Base-by-base conservation (phyloP, 1,284 basidiomycete species). In the Tetrapyrgos nigripes region DNA sequence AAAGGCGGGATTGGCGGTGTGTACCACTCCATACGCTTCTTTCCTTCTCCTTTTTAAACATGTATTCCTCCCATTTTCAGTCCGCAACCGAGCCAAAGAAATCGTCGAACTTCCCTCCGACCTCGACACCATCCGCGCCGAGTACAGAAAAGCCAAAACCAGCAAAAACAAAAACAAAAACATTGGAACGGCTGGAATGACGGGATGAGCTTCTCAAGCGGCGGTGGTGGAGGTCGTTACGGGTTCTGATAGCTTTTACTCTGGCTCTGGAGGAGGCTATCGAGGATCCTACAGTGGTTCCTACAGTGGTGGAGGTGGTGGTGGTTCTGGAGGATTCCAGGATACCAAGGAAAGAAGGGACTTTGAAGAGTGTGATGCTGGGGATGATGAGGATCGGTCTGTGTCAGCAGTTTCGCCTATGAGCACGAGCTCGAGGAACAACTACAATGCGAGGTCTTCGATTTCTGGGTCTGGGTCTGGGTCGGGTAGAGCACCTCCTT, bases 321-420 rank as follows among this genome's bases (percentile, higher is more conserved):
- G 28, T 29, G 47, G 80, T 52, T 78, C 81, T 28, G 83, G 80
- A 2, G 80, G 71, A 3, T 92, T 91, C 76, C 78, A 84, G 54
- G 91, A 92, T 62, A 82, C 76, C 23, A 78, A 85, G 43, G 44
- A 62, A 1, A 62, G 61, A 28, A 80, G 81, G 56, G 80, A 81
- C 46, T 97, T 87, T 68, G 96, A 98, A 67, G 97, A 98, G 73
- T 99, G 99, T 73, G 93, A 98, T 66, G 97, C 97, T 3, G 97
- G 97, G 1, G 97, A 97, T 57, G 94, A 96, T 70, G 97, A 98
- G 64, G 83, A 87, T 40, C 71, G 76, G 2, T 67, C 82, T 5
- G 37, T 40, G 8, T 57, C 65, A n/a, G n/a, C n/a, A n/a, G n/a
- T n/a, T 50, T 59, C 69, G n/a, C 63, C 70, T 28, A 64, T 67